Evolutionary conservation across 768 basidiomycete genomes (phyloP).

Genomic region (Leccinum olivaceopallidum): DNA sequence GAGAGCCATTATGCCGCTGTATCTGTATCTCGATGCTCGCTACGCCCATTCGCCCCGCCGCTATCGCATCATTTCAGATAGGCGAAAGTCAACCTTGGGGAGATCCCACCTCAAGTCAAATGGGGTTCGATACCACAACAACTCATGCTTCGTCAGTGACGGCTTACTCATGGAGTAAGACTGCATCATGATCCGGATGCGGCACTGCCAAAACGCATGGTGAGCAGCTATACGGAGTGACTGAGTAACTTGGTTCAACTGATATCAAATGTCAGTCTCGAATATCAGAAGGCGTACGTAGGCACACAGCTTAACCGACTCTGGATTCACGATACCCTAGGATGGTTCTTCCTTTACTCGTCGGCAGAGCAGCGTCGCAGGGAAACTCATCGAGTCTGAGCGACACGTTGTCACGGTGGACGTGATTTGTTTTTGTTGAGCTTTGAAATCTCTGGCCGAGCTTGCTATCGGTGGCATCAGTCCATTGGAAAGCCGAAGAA

Average conservation of each 20-base stretch:
- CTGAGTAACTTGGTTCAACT: no score
- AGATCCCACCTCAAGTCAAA: not conserved
- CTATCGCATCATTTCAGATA: not conserved
- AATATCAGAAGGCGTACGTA: conserved; percentile 98
- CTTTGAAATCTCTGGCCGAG: conserved; percentile 91
- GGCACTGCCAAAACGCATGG: no score
- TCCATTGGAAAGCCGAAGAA: conserved; percentile 66
- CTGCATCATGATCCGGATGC: no score
- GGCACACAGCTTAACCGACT: conserved; percentile 15
- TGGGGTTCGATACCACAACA: not conserved
- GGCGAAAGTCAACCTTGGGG: not conserved
- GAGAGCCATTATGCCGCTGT: not conserved
- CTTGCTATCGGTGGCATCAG: conserved; percentile 60
- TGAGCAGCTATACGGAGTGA: no score
- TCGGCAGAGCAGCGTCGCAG: conserved; percentile 87
- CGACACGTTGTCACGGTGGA: conserved; percentile 41
- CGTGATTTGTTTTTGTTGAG: conserved; percentile 61
- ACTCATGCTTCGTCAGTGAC: not conserved
- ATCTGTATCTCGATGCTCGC: not conserved
- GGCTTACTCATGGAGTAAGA: no score
- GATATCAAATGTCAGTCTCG: conserved; percentile 81
- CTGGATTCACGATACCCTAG: conserved; percentile 42
- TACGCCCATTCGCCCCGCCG: not conserved
- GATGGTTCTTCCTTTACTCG: conserved; percentile 99
- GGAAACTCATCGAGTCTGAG: conserved; percentile 99